Percentiles rank a stretch among this genome's conserved stretches.
Conservation (phyloP, 495 filamentous ascomycete species). For the Trichoderma reesei region DNA sequence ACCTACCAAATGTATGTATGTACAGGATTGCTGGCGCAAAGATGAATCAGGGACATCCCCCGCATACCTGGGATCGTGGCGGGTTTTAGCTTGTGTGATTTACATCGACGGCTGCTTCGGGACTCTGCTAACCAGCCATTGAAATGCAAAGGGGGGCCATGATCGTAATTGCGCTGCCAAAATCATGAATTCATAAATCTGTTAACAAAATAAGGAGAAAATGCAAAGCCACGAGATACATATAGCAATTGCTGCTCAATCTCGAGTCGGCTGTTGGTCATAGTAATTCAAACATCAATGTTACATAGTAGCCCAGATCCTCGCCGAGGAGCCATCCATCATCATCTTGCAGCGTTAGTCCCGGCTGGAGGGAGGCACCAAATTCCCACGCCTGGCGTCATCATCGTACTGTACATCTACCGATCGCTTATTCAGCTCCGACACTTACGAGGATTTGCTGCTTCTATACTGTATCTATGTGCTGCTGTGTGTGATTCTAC, state of each 20-base stretch:
- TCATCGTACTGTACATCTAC: conserved; percentile 1
- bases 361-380: background rate
- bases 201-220: background rate
- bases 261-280: no score
- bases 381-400: background rate
- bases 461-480: background rate
- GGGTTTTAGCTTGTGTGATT: background rate
- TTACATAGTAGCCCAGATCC: background rate
- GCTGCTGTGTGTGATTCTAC: background rate
- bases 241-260: no score
- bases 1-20: no score
- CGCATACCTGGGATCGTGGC: background rate
- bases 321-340: background rate
- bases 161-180: background rate
- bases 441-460: background rate
- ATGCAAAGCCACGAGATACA: no score
- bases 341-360: background rate
- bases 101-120: background rate
- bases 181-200: background rate
- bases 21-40: no score
- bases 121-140: no score
- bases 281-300: background rate
- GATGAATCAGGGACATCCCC: background rate
- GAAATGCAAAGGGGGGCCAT: background rate
- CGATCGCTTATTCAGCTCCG: conserved; percentile 6